Conservation (phyloP, 2,329 filamentous ascomycete species). For the Nigrospora oryzae region DNA sequence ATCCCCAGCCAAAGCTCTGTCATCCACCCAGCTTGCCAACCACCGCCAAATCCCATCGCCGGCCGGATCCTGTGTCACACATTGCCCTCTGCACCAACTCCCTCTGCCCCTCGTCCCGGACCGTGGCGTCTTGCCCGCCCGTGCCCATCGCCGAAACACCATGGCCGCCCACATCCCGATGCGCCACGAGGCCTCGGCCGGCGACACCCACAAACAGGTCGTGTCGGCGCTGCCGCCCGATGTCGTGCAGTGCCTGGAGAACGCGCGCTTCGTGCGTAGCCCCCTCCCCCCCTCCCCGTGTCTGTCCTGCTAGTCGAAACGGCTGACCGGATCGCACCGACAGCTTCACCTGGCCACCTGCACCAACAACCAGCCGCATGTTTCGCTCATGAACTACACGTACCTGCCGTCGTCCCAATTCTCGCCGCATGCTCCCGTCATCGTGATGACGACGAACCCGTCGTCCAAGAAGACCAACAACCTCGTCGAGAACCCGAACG, state of each 20-base stretch:
- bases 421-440: conserved; percentile 70
- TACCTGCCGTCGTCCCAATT: conserved; percentile 60
- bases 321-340: conserved; percentile 3
- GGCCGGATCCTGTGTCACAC: no score
- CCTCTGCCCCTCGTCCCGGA: no score
- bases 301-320: conserved; percentile 5
- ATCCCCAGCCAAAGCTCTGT: no score
- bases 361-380: conserved; percentile 73
- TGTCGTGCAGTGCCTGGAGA: conserved; percentile 85
- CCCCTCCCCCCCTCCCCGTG: not conserved
- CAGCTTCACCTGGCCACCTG: conserved; percentile 95
- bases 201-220: conserved; percentile 61
- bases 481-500: conserved; percentile 73
- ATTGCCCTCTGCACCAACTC: no score
- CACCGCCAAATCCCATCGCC: no score
- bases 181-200: conserved; percentile 67
- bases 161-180: conserved; percentile 42
- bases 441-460: conserved; percentile 88
- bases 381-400: conserved; percentile 98
- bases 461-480: conserved; percentile 75
- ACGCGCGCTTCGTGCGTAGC: conserved; percentile 73
- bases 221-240: conserved; percentile 69
- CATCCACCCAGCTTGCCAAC: no score
- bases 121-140: no score
- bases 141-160: no score